phyloP scores from a whole-genome alignment of 768 basidiomycete species.

The Termitomyces titanicus region DNA sequence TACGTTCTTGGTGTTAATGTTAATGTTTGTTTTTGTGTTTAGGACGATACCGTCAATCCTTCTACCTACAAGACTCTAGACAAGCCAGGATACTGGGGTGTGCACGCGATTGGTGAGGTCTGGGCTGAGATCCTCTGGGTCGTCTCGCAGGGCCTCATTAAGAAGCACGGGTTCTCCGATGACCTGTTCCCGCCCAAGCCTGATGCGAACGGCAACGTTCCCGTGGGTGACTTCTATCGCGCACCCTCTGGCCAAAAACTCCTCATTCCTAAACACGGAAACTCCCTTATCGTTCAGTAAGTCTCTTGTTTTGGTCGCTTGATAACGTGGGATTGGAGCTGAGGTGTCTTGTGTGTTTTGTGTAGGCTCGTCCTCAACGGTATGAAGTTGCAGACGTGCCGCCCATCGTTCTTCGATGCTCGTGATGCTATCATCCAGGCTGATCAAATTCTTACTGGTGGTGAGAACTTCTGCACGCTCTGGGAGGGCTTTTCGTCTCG shows the following conservation, averaged over 20 bases:
- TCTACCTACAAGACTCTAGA: slow-evolving; percentile 94
- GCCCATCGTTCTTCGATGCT: slow-evolving; percentile 87
- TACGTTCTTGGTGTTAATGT: not conserved
- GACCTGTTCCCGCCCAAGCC: slow-evolving; percentile 80
- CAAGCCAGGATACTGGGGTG: slow-evolving; percentile 91
- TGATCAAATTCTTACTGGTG: slow-evolving; percentile 84
- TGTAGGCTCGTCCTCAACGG: slow-evolving; percentile 74
- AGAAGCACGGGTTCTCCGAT: slow-evolving; percentile 77
- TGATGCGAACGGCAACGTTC: slow-evolving; percentile 57
- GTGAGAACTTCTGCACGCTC: slow-evolving; percentile 86
- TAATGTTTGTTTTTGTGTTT: too few species aligned
- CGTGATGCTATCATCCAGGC: slow-evolving; percentile 90
- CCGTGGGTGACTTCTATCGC: slow-evolving; percentile 74
- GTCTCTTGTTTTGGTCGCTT: too few species aligned
- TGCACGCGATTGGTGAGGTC: slow-evolving; percentile 90
- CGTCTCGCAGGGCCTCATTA: slow-evolving; percentile 67
- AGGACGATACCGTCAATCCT: slow-evolving; percentile 74
- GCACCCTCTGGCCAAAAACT: slow-evolving; percentile 45
- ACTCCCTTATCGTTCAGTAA: slow-evolving; percentile 74
- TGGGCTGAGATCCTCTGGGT: slow-evolving; percentile 94
- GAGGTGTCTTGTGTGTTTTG: too few species aligned
- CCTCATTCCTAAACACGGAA: slow-evolving; percentile 87
- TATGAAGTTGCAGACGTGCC: slow-evolving; percentile 95
- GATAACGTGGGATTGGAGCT: too few species aligned
- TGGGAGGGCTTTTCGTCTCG: slow-evolving; percentile 84